Base-by-base conservation (phyloP, 441 rosid genomes). In the Arabidopsis lyrata region DNA sequence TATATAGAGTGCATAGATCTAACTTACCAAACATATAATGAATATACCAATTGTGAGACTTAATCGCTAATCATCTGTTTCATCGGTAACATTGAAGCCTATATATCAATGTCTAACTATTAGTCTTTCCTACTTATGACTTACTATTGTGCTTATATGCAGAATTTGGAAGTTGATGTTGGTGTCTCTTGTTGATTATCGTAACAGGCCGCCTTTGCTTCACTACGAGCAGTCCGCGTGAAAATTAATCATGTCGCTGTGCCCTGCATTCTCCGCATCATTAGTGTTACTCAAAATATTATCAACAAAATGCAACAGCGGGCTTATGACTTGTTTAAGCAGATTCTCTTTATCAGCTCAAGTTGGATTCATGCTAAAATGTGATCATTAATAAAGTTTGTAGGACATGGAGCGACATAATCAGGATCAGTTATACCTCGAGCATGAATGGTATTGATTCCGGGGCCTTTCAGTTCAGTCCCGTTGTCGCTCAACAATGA, bases 401-500 rank as follows among this genome's bases (percentile, higher is more conserved):
- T 24, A 24, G 0, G 12, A 18, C 4, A 49, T 18, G 12, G 35
- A 18, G 29, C 10, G 1, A 60, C 16, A 20, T 3, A 16, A 32
- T 9, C 9, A 2, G 14, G 31, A 35, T 22, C 9, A 2, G 5
- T n/a, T 29, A 65, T 69, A 55, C 79, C 68, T 59, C n/a, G 87
- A 80, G 79, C 68, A 48, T 78, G 86, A 73, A 91, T 91, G 53
- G 82, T 77, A 79, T 74, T 88, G 65, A 90, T 84, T 70, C 82
- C 93, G 22, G 90, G 85, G 10, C 96, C 95, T 65, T 74, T 66
- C 53, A 90, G 61, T 84, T 87, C 88, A 44, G 71, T 82, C 55
- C 97, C 93, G 31, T 77, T 71, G 63, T 93, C 90, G 68, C 70
- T 84, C 52, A 86, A 79, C 62, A 93, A 75, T 66, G 84, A 82